A percentile compares a stretch with the other conserved stretches of the same genome.
phyloP scores from a whole-genome alignment of 495 filamentous ascomycete species.

The Barbatosphaeria neglecta region DNA sequence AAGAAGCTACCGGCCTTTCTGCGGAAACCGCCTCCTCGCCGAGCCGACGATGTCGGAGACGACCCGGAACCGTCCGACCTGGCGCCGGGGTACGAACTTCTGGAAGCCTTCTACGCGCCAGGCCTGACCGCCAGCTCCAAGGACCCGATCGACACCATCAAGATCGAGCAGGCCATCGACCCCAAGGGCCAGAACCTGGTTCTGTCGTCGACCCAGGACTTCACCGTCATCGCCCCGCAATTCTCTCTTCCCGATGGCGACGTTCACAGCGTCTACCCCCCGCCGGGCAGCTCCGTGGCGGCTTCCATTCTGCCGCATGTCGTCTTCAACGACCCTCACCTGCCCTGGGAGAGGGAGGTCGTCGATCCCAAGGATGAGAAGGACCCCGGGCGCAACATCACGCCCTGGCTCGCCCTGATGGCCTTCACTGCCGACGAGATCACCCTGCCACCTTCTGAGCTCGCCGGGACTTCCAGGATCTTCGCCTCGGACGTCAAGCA shows the following conservation, averaged over 20 bases:
- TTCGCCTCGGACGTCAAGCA: neutral
- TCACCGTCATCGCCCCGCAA: no score
- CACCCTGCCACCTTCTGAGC: no score
- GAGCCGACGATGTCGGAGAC: neutral
- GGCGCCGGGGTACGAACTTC: neutral
- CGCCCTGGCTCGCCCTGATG: slow-evolving; percentile 30
- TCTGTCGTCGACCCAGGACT: no score
- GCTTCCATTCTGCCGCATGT: slow-evolving; percentile 33
- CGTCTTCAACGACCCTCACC: slow-evolving; percentile 33
- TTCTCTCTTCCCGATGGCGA: no score
- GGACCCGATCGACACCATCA: no score
- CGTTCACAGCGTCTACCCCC: slow-evolving; percentile 30
- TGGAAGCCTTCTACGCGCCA: neutral
- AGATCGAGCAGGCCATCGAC: no score
- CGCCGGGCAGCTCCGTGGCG: slow-evolving; percentile 22
- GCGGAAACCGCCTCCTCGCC: neutral
- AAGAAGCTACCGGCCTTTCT: neutral
- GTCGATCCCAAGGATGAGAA: slow-evolving; percentile 1
- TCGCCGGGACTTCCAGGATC: no score
- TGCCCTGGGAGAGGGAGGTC: slow-evolving; percentile 46
- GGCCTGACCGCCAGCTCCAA: no score
- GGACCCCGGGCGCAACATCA: slow-evolving; percentile 7
- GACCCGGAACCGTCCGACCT: neutral
- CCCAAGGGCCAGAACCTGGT: no score
- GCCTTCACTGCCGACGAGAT: slow-evolving; percentile 22